These are phyloP conservation scores for Rhizoclosmatium globosum DNA, from an alignment of 192 early-diverging fungal species.

Conservation along the genomic window DNA sequence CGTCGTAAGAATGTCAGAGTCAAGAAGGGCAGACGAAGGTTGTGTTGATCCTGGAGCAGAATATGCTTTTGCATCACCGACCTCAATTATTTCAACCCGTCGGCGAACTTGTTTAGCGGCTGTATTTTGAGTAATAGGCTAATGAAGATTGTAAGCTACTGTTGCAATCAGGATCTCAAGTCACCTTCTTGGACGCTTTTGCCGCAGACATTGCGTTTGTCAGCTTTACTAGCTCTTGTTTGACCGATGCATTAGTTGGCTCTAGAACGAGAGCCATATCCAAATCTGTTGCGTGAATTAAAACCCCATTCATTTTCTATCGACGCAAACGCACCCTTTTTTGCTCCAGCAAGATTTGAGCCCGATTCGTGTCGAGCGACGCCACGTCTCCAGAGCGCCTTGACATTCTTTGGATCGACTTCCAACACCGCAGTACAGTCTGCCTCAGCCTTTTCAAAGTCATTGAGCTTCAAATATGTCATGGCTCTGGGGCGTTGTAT, in stretches of 20 bases:
- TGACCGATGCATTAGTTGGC: constrained; percentile 69
- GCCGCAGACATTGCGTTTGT: not conserved
- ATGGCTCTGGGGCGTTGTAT: constrained; percentile 64
- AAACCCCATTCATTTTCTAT: not conserved
- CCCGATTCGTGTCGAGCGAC: constrained; percentile 55
- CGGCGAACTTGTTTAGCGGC: constrained; percentile 41
- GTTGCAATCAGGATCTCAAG: not conserved
- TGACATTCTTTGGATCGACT: constrained; percentile 75
- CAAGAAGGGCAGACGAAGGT: constrained; percentile 1
- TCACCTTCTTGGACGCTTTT: constrained; percentile 10
- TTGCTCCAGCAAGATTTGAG: constrained; percentile 51
- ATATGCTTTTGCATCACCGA: constrained; percentile 48
- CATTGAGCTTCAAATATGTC: constrained; percentile 78
- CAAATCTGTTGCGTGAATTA: constrained; percentile 57
- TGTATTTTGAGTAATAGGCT: not conserved
- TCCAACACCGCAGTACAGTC: constrained; percentile 71
- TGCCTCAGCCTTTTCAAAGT: constrained; percentile 69
- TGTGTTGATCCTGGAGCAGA: constrained; percentile 1
- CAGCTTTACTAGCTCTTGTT: constrained; percentile 65
- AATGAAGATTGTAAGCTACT: not conserved
- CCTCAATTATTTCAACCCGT: constrained; percentile 62
- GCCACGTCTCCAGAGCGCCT: constrained; percentile 81
- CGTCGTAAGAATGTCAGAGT: not conserved
- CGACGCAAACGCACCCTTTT: constrained; percentile 45
- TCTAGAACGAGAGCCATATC: constrained; percentile 70